phyloP scores from a whole-genome alignment of 1,139 yeast genomes.

The Debaryomycetaceae sp. region DNA sequence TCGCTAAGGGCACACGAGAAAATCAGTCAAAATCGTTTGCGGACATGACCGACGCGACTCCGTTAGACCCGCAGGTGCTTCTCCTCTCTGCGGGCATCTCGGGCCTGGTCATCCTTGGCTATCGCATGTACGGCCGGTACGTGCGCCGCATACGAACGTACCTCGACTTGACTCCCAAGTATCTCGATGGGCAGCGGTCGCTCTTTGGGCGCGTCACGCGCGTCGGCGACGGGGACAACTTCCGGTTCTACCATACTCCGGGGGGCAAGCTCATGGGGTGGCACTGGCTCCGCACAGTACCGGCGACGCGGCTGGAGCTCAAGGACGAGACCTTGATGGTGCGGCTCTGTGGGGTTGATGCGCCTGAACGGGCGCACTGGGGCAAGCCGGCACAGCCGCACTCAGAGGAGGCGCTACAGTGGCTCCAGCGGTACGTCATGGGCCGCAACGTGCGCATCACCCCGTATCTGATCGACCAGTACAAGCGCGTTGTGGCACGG shows the following conservation, averaged over 20 bases:
- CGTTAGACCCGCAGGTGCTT: constrained; percentile 39
- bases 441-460: constrained; percentile 68
- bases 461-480: constrained; percentile 83
- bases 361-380: constrained; percentile 93
- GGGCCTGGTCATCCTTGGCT: constrained; percentile 27
- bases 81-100: constrained; percentile 37
- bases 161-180: constrained; percentile 36
- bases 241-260: constrained; percentile 88
- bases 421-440: constrained; percentile 63
- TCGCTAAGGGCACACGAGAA: too few species aligned
- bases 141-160: constrained; percentile 31
- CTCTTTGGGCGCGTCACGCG: constrained; percentile 81
- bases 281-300: constrained; percentile 77
- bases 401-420: constrained; percentile 75
- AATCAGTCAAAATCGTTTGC: too few species aligned
- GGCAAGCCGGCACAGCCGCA: constrained; percentile 92
- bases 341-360: constrained; percentile 92
- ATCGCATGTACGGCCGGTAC: constrained; percentile 30
- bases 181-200: constrained; percentile 26
- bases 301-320: constrained; percentile 36
- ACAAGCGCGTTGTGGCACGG: constrained; percentile 81
- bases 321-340: constrained; percentile 62
- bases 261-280: constrained; percentile 87
- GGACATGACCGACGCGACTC: too few species aligned
- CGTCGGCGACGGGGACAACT: constrained; percentile 97